Evolutionary conservation across 2,329 filamentous ascomycete species (phyloP).

Genomic region (Metarhizium brunneum): DNA sequence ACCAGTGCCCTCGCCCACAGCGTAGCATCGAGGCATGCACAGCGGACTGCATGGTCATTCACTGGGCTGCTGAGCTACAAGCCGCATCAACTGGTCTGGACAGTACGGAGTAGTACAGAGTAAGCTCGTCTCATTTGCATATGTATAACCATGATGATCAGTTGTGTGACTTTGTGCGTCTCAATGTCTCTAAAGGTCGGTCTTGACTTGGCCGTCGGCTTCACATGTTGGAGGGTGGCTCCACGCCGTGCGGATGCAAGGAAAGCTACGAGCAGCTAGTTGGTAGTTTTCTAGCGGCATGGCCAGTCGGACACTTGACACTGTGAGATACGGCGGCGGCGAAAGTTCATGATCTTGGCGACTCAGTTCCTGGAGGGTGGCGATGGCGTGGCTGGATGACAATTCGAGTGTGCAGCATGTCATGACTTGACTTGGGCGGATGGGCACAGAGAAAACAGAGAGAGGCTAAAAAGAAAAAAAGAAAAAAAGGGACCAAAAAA

Average conservation of each 20-base stretch:
- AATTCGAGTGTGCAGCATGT: no score
- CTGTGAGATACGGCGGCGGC: not conserved
- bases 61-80: not conserved
- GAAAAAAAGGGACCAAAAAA: no score
- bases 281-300: not conserved
- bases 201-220: not conserved
- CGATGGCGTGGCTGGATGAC: no score
- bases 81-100: not conserved
- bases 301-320: not conserved
- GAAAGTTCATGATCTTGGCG: not conserved
- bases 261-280: not conserved
- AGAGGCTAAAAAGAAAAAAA: no score
- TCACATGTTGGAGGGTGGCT: not conserved
- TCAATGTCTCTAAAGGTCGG: not conserved
- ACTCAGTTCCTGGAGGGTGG: no score
- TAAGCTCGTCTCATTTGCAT: not conserved
- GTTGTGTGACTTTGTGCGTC: not conserved
- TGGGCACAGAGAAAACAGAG: no score
- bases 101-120: no score
- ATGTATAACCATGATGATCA: not conserved
- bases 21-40: not conserved
- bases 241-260: not conserved
- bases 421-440: no score
- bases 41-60: not conserved
- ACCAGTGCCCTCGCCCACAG: not conserved